Evolutionary conservation across 192 early-diverging fungal species (phyloP).

Genomic region (Coemansia sp.): DNA sequence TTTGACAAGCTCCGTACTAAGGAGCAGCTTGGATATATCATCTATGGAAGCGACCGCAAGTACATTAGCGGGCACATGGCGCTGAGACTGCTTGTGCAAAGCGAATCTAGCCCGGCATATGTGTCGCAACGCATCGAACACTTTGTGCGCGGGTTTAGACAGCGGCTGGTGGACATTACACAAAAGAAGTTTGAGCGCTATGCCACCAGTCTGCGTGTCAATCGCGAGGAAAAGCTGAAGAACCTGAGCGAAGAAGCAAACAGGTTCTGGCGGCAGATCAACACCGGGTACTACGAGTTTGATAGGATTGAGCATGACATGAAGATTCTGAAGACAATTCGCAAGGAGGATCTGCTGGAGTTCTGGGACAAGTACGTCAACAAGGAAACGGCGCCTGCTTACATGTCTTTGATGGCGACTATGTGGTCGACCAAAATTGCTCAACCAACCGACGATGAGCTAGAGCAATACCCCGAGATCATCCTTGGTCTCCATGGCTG

Average conservation of each 20-base stretch:
- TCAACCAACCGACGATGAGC: conserved; percentile 24
- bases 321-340: conserved; percentile 14
- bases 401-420: conserved; percentile 21
- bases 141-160: conserved; percentile 67
- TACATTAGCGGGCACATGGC: conserved; percentile 76
- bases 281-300: conserved; percentile 77
- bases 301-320: conserved; percentile 56
- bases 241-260: conserved; percentile 71
- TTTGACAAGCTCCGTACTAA: conserved; percentile 95
- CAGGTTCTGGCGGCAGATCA: conserved; percentile 69
- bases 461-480: conserved; percentile 21
- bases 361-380: conserved; percentile 47
- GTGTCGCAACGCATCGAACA: conserved; percentile 76
- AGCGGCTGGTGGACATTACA: conserved; percentile 63
- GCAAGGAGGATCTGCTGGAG: conserved; percentile 28
- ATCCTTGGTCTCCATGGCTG: conserved; percentile 38
- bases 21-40: conserved; percentile 76
- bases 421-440: conserved; percentile 45
- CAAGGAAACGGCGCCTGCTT: conserved; percentile 15
- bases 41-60: conserved; percentile 58
- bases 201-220: conserved; percentile 62
- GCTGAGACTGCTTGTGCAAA: conserved; percentile 82
- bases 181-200: conserved; percentile 67
- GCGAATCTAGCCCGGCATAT: conserved; percentile 78
- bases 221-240: conserved; percentile 72